These are phyloP conservation scores for Margaritispora aquatica DNA, from an alignment of 495 filamentous ascomycete species.

Conservation along the genomic window DNA sequence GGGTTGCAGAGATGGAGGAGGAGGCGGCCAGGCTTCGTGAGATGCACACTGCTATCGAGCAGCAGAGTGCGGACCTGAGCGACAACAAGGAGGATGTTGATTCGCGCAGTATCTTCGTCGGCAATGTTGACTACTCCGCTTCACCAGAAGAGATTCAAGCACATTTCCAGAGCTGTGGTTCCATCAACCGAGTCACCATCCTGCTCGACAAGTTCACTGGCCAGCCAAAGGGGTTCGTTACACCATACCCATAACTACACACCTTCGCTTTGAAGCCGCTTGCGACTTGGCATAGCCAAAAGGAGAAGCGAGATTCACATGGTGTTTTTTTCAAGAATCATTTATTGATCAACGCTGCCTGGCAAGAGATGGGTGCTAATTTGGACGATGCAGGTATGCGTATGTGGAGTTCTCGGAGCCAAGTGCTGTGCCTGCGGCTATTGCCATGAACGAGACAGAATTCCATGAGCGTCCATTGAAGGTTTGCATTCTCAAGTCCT, in stretches of 20 bases:
- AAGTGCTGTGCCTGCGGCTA: constrained; percentile 82
- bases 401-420: constrained; percentile 99
- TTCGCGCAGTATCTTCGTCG: constrained; percentile 92
- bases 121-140: constrained; percentile 97
- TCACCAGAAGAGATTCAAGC: constrained; percentile 98
- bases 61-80: constrained; percentile 70
- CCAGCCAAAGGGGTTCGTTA: constrained; percentile 90
- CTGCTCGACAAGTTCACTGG: constrained; percentile 96
- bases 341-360: constrained; percentile 35
- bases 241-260: not conserved
- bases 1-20: constrained; percentile 98
- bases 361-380: constrained; percentile 52
- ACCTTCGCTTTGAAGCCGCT: not conserved
- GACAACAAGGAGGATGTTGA: constrained; percentile 97
- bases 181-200: constrained; percentile 97
- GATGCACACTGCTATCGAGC: constrained; percentile 89
- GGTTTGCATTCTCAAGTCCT: constrained; percentile 37
- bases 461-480: constrained; percentile 94
- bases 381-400: constrained; percentile 66
- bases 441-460: constrained; percentile 93
- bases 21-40: constrained; percentile 94
- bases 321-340: constrained; percentile 18
- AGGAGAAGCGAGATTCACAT: not conserved
- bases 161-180: constrained; percentile 96
- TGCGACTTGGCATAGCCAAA: constrained; percentile 14